These are phyloP conservation scores for Fusarium chaquense DNA, from an alignment of 2,329 filamentous ascomycete genomes.

Conservation along the genomic window DNA sequence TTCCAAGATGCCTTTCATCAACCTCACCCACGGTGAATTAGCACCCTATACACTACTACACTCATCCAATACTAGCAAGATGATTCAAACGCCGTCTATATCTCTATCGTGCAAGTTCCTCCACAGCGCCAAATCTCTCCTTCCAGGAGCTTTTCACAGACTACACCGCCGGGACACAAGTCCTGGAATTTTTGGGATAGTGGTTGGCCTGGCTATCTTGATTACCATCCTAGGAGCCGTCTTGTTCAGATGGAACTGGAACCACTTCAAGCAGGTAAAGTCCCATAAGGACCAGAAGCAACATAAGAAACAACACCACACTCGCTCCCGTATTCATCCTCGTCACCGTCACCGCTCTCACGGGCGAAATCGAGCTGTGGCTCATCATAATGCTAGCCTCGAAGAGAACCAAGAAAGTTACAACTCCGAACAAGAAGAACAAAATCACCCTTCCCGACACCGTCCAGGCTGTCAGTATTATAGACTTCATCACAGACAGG, in stretches of 20 bases:
- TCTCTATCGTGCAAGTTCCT: neutral
- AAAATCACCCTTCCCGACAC: neutral
- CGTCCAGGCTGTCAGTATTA: slow-evolving; percentile 13
- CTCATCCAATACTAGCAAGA: neutral
- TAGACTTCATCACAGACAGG: slow-evolving; percentile 9
- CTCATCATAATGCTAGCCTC: neutral
- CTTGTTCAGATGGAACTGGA: slow-evolving; percentile 31
- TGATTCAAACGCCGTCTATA: too few species aligned
- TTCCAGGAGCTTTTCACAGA: neutral
- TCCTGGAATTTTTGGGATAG: slow-evolving; percentile 20
- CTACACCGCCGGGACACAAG: slow-evolving; percentile 22
- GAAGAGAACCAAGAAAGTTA: neutral
- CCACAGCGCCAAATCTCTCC: neutral
- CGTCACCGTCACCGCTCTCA: slow-evolving; percentile 1
- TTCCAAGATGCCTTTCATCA: slow-evolving; percentile 23
- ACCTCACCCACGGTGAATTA: neutral
- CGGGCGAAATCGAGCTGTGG: neutral
- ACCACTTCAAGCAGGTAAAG: neutral
- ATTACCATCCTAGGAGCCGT: slow-evolving; percentile 7
- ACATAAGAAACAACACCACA: neutral
- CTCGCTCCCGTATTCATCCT: neutral
- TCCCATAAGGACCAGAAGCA: neutral
- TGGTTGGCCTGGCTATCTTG: slow-evolving; percentile 25
- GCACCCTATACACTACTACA: neutral
- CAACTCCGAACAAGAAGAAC: neutral